Evolutionary conservation across 805 yeast species (phyloP).

Genomic region (Teunomyces lycoperdinae): DNA sequence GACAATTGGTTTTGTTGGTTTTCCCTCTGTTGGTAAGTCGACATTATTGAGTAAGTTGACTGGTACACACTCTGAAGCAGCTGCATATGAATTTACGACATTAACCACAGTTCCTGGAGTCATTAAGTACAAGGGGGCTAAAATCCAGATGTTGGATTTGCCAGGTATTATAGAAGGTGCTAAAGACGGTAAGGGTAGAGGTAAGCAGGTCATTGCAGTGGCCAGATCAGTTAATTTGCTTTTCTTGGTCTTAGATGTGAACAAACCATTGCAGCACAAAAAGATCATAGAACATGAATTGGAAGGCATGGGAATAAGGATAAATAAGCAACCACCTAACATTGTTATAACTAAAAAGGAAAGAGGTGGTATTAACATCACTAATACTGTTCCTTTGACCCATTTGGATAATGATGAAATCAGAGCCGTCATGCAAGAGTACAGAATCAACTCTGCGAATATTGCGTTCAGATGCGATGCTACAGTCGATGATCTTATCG

Average conservation of each 20-base stretch:
- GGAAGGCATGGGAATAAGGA: slow-evolving; percentile 96
- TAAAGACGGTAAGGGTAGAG: slow-evolving; percentile 88
- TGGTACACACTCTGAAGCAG: slow-evolving; percentile 97
- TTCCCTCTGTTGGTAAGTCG: slow-evolving; percentile 92
- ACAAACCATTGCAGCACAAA: slow-evolving; percentile 93
- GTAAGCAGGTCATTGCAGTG: slow-evolving; percentile 96
- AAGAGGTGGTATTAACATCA: slow-evolving; percentile 91
- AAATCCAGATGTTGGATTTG: slow-evolving; percentile 90
- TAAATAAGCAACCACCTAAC: slow-evolving; percentile 91
- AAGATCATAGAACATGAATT: slow-evolving; percentile 90
- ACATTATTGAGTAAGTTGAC: slow-evolving; percentile 85
- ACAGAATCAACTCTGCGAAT: slow-evolving; percentile 92
- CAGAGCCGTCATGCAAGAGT: slow-evolving; percentile 93
- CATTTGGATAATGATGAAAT: slow-evolving; percentile 91
- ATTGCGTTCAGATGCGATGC: slow-evolving; percentile 97
- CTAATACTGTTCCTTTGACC: slow-evolving; percentile 90
- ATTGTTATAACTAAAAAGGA: slow-evolving; percentile 90
- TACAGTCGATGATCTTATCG: slow-evolving; percentile 93
- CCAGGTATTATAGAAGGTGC: slow-evolving; percentile 93
- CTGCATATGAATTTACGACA: slow-evolving; percentile 96
- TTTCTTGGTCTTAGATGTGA: slow-evolving; percentile 92
- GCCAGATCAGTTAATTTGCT: slow-evolving; percentile 96
- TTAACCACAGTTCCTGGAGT: slow-evolving; percentile 97
- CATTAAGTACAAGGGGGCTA: slow-evolving; percentile 94
- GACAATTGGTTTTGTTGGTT: slow-evolving; percentile 95